phyloP scores from a whole-genome alignment of 768 basidiomycete species.

The Paxillus rubicundulus region DNA sequence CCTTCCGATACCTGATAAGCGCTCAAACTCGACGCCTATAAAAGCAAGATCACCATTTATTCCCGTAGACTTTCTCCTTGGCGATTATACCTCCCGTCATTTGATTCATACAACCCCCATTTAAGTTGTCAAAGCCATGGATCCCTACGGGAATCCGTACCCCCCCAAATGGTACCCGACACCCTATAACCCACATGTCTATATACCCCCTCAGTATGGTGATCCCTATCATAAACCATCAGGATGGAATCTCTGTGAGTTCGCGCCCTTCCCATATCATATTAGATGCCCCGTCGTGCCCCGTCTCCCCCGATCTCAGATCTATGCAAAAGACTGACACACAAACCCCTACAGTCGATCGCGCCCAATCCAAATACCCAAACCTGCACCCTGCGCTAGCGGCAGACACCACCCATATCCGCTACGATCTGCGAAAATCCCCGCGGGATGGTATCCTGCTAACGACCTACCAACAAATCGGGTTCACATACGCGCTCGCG shows the following conservation, averaged over 20 bases:
- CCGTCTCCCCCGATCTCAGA: neutral
- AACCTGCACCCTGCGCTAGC: conserved; percentile 53
- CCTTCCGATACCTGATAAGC: neutral
- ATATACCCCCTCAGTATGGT: conserved; percentile 21
- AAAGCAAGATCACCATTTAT: neutral
- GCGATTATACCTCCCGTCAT: neutral
- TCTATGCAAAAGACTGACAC: neutral
- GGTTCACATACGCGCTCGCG: conserved; percentile 37
- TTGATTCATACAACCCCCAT: neutral
- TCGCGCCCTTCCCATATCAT: neutral
- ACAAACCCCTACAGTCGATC: conserved; percentile 15
- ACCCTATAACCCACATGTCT: conserved; percentile 31
- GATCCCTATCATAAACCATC: conserved; percentile 11
- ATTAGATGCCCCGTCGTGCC: neutral
- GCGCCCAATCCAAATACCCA: conserved; percentile 42
- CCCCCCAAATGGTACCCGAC: conserved; percentile 22
- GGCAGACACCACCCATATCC: conserved; percentile 46
- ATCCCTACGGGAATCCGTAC: conserved; percentile 20
- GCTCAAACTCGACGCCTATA: conserved; percentile 11
- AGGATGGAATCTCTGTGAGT: conserved; percentile 19
- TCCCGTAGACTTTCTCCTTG: neutral
- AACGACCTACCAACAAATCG: conserved; percentile 41
- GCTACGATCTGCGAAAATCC: conserved; percentile 47
- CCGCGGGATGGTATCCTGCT: conserved; percentile 42
- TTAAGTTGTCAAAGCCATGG: conserved; percentile 10